Conservation (phyloP, 495 filamentous ascomycete species). For the Lichenothelia convexa region DNA sequence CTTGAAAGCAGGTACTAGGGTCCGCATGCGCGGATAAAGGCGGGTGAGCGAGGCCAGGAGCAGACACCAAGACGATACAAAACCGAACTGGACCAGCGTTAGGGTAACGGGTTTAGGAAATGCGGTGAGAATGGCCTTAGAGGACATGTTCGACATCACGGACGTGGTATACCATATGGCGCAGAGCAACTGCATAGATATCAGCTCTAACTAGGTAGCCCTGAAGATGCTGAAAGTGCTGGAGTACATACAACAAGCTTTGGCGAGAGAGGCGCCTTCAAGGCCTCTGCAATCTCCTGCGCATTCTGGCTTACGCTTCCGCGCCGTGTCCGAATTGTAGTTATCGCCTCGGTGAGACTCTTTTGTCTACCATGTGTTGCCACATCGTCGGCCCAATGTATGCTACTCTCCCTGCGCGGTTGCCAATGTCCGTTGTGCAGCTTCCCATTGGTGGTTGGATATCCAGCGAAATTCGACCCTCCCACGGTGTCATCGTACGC, state of each 20-base stretch:
- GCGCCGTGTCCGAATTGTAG: conserved; percentile 54
- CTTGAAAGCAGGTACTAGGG: conserved; percentile 55
- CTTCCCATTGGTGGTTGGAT: conserved; percentile 5
- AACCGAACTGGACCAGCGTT: conserved; percentile 86
- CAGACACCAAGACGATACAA: conserved; percentile 80
- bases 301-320: conserved; percentile 80
- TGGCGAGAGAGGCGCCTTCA: conserved; percentile 78
- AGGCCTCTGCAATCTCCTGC: conserved; percentile 78
- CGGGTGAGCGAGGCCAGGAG: conserved; percentile 54
- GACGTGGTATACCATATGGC: conserved; percentile 86
- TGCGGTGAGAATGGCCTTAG: conserved; percentile 88
- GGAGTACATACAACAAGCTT: conserved; percentile 55
- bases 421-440: conserved; percentile 26
- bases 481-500: conserved; percentile 6
- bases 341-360: conserved; percentile 72
- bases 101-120: conserved; percentile 85
- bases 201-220: conserved; percentile 5
- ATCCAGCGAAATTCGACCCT: conserved; percentile 7
- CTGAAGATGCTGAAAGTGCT: not conserved
- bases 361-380: conserved; percentile 49
- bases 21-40: conserved; percentile 46
- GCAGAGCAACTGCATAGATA: conserved; percentile 47
- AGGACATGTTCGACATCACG: conserved; percentile 90
- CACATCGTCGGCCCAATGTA: conserved; percentile 29
- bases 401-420: conserved; percentile 29